phyloP scores from a whole-genome alignment of 163 green algal species.

The Scenedesmus sp. region DNA sequence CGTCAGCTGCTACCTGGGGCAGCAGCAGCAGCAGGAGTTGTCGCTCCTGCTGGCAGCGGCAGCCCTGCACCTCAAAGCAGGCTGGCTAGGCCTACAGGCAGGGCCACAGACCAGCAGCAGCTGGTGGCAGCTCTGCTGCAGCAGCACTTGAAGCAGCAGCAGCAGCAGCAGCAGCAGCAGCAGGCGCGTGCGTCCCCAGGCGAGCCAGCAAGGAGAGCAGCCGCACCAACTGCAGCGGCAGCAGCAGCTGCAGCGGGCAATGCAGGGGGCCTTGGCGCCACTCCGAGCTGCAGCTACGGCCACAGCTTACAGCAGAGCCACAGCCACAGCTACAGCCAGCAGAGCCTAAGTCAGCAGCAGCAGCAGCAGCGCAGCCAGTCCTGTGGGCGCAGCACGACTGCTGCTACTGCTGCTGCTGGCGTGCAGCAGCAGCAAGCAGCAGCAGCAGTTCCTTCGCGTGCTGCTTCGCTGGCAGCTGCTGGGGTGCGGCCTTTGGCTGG shows the following conservation, averaged over 20 bases:
- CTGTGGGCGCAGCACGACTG: not conserved
- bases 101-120: not conserved
- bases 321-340: conserved; percentile 2
- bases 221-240: not conserved
- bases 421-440: conserved; percentile 4
- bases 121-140: not conserved
- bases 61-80: not conserved
- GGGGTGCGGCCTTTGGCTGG: not conserved
- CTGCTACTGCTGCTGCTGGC: not conserved
- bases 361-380: not conserved
- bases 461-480: conserved; percentile 10
- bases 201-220: not conserved
- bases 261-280: not conserved
- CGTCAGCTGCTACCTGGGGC: not conserved
- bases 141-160: conserved; percentile 24
- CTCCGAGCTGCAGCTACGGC: not conserved
- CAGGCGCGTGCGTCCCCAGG: not conserved
- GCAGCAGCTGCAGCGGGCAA: conserved; percentile 1
- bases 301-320: not conserved
- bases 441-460: not conserved
- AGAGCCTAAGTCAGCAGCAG: not conserved
- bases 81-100: not conserved
- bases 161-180: conserved; percentile 24
- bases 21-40: not conserved
- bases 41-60: not conserved